A percentile compares a stretch with the other conserved stretches of the same genome.
These are phyloP conservation scores for Tuber aestivum DNA, from an alignment of 495 filamentous ascomycete genomes.

Conservation along the genomic window DNA sequence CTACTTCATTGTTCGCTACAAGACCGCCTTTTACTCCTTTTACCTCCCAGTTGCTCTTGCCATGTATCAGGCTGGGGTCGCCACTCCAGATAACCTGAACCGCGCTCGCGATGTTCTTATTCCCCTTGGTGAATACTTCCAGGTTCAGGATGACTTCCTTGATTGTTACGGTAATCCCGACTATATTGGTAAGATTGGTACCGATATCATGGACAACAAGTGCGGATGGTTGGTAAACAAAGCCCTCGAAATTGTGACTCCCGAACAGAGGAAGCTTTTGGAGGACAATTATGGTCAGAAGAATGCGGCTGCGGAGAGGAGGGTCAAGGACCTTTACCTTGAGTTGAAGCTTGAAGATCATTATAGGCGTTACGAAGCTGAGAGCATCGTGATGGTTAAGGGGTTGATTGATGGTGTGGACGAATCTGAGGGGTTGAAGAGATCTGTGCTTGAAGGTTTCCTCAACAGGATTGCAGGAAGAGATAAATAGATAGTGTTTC, in stretches of 20 bases:
- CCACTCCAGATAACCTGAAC: constrained; percentile 76
- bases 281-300: constrained; percentile 88
- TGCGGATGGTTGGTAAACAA: constrained; percentile 97
- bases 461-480: constrained; percentile 95
- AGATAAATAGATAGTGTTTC: constrained; percentile 60
- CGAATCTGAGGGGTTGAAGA: constrained; percentile 79
- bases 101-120: constrained; percentile 86
- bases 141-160: constrained; percentile 97
- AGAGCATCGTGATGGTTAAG: constrained; percentile 65
- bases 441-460: constrained; percentile 82
- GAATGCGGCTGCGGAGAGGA: constrained; percentile 68
- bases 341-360: constrained; percentile 74
- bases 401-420: constrained; percentile 71
- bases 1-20: constrained; percentile 97
- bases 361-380: constrained; percentile 86
- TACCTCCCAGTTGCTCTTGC: constrained; percentile 95
- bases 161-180: constrained; percentile 91
- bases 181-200: constrained; percentile 93
- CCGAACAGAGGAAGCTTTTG: constrained; percentile 74
- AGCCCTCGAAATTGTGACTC: constrained; percentile 67
- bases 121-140: constrained; percentile 98
- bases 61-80: constrained; percentile 70
- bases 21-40: constrained; percentile 98
- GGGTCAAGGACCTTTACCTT: constrained; percentile 79
- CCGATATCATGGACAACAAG: constrained; percentile 98